Base-by-base conservation (phyloP, 176 grass and related monocot species). In the Bolboschoenus planiculmis region DNA sequence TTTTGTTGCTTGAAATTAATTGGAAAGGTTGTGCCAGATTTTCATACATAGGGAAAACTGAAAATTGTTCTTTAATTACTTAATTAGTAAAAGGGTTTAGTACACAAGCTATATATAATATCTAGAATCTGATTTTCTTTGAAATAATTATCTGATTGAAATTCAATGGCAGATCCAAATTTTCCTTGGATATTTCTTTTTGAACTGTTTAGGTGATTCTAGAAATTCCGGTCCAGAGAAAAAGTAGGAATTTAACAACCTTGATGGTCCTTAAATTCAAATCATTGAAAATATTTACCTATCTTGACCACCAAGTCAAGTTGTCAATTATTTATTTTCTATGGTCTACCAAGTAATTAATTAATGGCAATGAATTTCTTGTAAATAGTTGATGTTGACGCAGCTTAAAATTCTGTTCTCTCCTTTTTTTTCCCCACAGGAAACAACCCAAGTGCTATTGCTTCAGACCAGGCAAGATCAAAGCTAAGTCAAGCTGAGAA, bases 401-500 rank as follows among this genome's bases (percentile, higher is more conserved):
- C 23, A 74, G 42, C 68, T 75, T 50, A 53, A 8, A 70, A 77
- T 77, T 51, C 7, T 77, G 72, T 76, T 72, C 39, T 27, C 10
- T 47, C n/a, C 10, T 73, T 73, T 27, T 47, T 18, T 64, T 39
- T n/a, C n/a, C n/a, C n/a, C n/a, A 51, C 72, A 77, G 72, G 72
- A 77, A 51, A 33, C 14, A 77, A 77, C 8, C 46, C 72, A 77
- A 33, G 44, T 77, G 72, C 15, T 51, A 15, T 77, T 77, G 72
- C 27, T 77, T 77, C 72, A 77, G 44, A 33, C 46, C 72, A 53
- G 26, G 24, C 24, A 77, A 77, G 47, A 77, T 27, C 46, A 77
- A 77, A 51, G 13, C 72, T 4, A 77, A 33, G 27, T 77, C 72
- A 77, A 77, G 72, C 44, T 77, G 46, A 77, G 27, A 53, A 53